phyloP scores from a whole-genome alignment of 306 rosid genomes.

The Geum urbanum region DNA sequence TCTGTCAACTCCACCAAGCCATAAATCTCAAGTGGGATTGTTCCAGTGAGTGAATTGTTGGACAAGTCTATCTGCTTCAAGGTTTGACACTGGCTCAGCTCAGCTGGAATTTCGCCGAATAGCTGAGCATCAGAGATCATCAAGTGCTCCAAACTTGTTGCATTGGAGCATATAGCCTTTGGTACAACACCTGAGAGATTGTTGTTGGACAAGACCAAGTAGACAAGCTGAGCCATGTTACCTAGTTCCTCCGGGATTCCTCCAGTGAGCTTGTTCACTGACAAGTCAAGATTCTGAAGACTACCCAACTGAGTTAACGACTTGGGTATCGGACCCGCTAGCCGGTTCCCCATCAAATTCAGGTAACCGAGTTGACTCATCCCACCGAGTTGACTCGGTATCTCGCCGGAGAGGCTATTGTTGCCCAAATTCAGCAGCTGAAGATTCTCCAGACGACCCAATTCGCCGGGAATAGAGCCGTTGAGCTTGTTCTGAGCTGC shows the following conservation, averaged over 20 bases:
- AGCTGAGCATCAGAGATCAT: constrained; percentile 50
- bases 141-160: constrained; percentile 66
- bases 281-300: constrained; percentile 76
- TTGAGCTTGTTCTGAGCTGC: constrained; percentile 60
- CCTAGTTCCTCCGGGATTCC: constrained; percentile 72
- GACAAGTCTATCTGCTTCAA: constrained; percentile 83
- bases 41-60: constrained; percentile 66
- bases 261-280: constrained; percentile 62
- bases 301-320: constrained; percentile 50
- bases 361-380: constrained; percentile 60
- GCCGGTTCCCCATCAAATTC: constrained; percentile 65
- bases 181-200: constrained; percentile 64
- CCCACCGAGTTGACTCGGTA: constrained; percentile 68
- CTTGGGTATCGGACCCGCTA: constrained; percentile 62
- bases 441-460: constrained; percentile 56
- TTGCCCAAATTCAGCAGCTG: constrained; percentile 58
- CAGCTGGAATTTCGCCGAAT: constrained; percentile 64
- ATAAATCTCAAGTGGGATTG: constrained; percentile 69
- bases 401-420: constrained; percentile 59
- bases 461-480: constrained; percentile 61
- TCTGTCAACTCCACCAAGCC: constrained; percentile 54
- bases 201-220: constrained; percentile 72
- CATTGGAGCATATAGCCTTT: constrained; percentile 58
- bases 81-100: constrained; percentile 55
- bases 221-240: constrained; percentile 46